Base-by-base conservation (phyloP, 768 basidiomycete genomes). In the Saitozyma podzolica region DNA sequence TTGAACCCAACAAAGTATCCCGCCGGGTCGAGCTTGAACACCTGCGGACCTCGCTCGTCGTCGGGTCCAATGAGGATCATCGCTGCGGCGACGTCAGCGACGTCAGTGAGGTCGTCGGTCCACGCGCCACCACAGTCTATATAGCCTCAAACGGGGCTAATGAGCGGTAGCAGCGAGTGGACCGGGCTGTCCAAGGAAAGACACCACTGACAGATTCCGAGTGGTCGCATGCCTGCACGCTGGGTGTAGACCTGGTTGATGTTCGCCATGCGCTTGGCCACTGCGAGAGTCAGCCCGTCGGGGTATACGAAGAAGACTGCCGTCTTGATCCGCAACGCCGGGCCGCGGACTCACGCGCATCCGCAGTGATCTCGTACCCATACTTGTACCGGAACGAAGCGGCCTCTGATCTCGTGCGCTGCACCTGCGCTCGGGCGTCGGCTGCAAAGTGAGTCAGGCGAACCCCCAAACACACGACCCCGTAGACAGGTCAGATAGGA, bases 191-290 rank as follows among this genome's bases (percentile, higher is more conserved):
- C 13, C 14, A 40, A 49, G 45, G 29, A 17, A 56, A 17, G 9
- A 41, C 17, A 6, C 9, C 17, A 68, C 89, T 69, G 76, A 95
- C 95, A 88, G 64, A 98, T 96, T 49, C 95, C 96, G 40, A 97
- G 81, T 2, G 96, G 96, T 48, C 96, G 85, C 94, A 99, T 97
- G 43, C 86, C 96, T 1, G 95, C 95, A 61, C 91, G 85, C 81
- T 99, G 96, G 2, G 96, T 99, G 81, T 97, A 97, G 1, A 97
- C 95, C 81, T 98, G 96, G 77, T 97, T 98, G 80, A 98, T 92
- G 80, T 97, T 96, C 40, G 95, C 96, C 75, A 99, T 82, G 52
- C 95, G 85, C 67, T 93, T 87, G 19, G 96, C 91, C 50, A 99
- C 80, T 80, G 60, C 8, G 19, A 1, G 20, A 7, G 20, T 56